Base-by-base conservation (phyloP, 2,329 filamentous ascomycete genomes). In the Myotisia sp. region DNA sequence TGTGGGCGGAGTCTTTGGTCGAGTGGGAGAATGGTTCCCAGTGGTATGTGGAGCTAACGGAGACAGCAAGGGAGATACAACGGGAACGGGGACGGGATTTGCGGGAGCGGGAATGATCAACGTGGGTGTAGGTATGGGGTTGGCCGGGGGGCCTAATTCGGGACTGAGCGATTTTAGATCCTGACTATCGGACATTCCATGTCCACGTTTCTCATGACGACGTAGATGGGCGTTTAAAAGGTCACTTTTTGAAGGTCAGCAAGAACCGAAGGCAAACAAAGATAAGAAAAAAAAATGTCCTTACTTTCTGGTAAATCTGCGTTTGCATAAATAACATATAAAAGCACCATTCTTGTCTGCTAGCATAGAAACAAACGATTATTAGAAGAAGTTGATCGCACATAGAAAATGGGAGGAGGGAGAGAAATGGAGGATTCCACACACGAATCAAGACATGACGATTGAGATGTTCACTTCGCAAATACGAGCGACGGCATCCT, bases 151-250 rank as follows among this genome's bases (percentile, higher is more conserved):
- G n/a, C 24, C 29, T 32, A 23, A 12, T n/a, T n/a, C n/a, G n/a
- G n/a, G n/a, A n/a, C n/a, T n/a, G n/a, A n/a, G n/a, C n/a, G n/a
- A n/a, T n/a, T n/a, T n/a, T n/a, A n/a, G n/a, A n/a, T n/a, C n/a
- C n/a, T n/a, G n/a, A 22, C 20, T 14, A 13, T 32, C 29, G 8
- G 29, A n/a, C 18, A 21, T 35, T n/a, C n/a, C n/a, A 19, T 41
- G 37, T 8, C 39, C 39, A 27, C 41, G 41, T 30, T 42, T 43
- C 24, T 43, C 41, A 36, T 46, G 44, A 7, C 44, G 42, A 12
- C 40, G 43, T 3, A 46, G 38, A 34, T 46, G 44, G 17, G 44
- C 44, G 29, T 42, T 43, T 5, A 46, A 38, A 7, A 46, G 43
- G 22, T 46, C 44, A 37, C 44, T 46, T 22, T 14, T n/a, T n/a